phyloP scores from a whole-genome alignment of 345 rosid genomes.

The Excoecaria cochinchinensis region DNA sequence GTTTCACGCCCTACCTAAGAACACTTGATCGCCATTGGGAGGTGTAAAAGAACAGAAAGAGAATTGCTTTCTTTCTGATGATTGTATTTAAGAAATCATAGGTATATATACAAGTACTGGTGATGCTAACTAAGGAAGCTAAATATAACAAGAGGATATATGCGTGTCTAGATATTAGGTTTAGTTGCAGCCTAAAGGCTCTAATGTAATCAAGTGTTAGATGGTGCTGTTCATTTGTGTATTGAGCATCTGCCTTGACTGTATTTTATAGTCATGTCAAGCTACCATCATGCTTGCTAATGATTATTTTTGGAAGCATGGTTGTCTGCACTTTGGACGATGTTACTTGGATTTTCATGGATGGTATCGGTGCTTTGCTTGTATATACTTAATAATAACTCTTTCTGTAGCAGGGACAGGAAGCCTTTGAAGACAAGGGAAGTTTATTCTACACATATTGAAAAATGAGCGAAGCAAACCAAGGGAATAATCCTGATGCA shows the following conservation, averaged over 20 bases:
- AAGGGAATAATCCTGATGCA: conserved; percentile 37
- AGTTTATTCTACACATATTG: neutral
- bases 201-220: neutral
- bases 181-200: neutral
- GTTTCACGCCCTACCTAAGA: neutral
- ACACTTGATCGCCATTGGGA: neutral
- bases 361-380: conserved; percentile 5
- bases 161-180: neutral
- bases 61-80: too few relatives aligned
- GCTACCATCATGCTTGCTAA: neutral
- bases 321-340: neutral
- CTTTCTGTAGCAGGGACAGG: conserved; percentile 21
- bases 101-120: too few relatives aligned
- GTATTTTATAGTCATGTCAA: neutral
- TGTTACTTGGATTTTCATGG: neutral
- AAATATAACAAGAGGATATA: neutral
- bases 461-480: conserved; percentile 52
- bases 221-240: neutral
- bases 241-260: neutral
- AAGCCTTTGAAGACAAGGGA: conserved; percentile 13
- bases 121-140: too few relatives aligned
- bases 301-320: neutral
- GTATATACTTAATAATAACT: neutral
- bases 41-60: neutral
- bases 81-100: too few relatives aligned